These are phyloP conservation scores for Nelumbo lutea DNA, from an alignment of 164 flowering plant species.

Conservation along the genomic window DNA sequence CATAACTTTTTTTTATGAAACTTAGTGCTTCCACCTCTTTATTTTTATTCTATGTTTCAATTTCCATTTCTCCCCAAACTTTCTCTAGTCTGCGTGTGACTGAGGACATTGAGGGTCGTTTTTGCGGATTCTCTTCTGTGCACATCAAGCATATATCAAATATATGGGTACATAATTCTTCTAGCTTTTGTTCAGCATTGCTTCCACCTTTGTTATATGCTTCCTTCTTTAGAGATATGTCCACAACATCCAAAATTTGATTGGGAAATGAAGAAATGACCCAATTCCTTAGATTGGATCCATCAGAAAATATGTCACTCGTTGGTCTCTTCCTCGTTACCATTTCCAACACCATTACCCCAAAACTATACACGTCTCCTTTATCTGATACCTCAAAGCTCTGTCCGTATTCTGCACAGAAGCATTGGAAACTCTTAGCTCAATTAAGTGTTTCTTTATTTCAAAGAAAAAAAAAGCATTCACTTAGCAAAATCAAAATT, in stretches of 20 bases:
- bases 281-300: conserved; percentile 1
- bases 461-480: no score
- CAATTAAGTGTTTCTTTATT: no score
- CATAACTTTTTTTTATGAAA: no score
- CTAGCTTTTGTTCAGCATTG: not conserved
- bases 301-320: not conserved
- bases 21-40: no score
- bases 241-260: not conserved
- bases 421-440: no score
- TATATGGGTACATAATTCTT: not conserved
- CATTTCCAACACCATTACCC: conserved; percentile 4
- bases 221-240: no score
- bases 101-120: no score
- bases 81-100: no score
- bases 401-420: not conserved
- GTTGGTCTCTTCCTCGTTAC: conserved; percentile 4
- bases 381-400: not conserved
- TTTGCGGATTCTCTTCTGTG: conserved; percentile 5
- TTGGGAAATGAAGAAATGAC: conserved; percentile 2
- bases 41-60: no score
- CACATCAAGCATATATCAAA: conserved; percentile 4
- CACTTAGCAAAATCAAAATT: no score
- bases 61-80: not conserved
- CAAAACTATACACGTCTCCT: conserved; percentile 4
- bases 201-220: no score